These are phyloP conservation scores for Cystobasidium ongulense DNA, from an alignment of 768 basidiomycete genomes.

Conservation along the genomic window DNA sequence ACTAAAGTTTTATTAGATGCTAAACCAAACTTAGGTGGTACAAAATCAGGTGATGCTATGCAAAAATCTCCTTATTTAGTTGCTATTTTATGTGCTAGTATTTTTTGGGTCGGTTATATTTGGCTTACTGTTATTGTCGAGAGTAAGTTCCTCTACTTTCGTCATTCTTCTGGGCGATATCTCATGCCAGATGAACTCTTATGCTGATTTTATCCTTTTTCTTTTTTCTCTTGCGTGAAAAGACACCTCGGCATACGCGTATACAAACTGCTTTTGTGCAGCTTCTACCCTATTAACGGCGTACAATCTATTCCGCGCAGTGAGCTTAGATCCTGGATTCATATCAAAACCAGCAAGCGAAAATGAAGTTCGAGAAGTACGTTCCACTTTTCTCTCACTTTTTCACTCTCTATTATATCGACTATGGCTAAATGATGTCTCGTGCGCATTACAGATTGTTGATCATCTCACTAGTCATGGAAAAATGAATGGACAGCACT, in stretches of 20 bases:
- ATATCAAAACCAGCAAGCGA: slow-evolving; percentile 74
- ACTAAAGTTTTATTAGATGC: slow-evolving; percentile 74
- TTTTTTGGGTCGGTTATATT: slow-evolving; percentile 75
- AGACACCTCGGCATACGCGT: slow-evolving; percentile 70
- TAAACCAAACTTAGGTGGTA: slow-evolving; percentile 5
- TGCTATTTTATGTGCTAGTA: slow-evolving; percentile 73
- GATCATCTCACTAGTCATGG: slow-evolving; percentile 84
- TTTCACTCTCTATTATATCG: not conserved
- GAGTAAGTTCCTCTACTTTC: slow-evolving; percentile 50
- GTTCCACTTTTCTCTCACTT: slow-evolving; percentile 41
- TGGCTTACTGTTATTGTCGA: slow-evolving; percentile 71
- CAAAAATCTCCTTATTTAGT: slow-evolving; percentile 85
- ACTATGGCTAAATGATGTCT: slow-evolving; percentile 4
- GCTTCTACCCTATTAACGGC: slow-evolving; percentile 61
- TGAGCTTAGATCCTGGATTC: slow-evolving; percentile 79
- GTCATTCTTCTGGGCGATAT: not conserved
- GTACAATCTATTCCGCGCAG: slow-evolving; percentile 84
- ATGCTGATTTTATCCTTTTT: not conserved
- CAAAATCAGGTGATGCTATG: slow-evolving; percentile 71
- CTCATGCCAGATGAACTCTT: not conserved
- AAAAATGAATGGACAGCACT: slow-evolving; percentile 85
- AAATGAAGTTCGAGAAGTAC: slow-evolving; percentile 74
- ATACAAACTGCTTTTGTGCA: slow-evolving; percentile 69
- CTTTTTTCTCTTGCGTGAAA: not conserved
- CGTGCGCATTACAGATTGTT: slow-evolving; percentile 56